These are phyloP conservation scores for Candida ipomoeae DNA, from an alignment of 805 yeast species.

Conservation along the genomic window DNA sequence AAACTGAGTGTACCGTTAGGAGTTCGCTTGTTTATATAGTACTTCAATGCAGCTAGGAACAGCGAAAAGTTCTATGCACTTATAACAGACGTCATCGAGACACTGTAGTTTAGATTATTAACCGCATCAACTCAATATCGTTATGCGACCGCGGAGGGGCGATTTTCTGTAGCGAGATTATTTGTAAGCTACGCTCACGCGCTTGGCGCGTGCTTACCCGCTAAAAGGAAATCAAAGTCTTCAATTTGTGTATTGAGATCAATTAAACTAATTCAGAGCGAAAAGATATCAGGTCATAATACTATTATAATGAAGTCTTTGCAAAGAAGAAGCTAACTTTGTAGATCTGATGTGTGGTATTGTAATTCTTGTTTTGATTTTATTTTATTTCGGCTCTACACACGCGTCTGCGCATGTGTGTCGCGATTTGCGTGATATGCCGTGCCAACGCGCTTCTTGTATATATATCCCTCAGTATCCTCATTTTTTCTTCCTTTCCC, in stretches of 20 bases:
- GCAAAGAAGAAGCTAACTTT: background rate
- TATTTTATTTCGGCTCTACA: background rate
- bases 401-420: conserved; percentile 4
- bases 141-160: background rate
- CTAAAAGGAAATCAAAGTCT: background rate
- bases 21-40: background rate
- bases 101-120: background rate
- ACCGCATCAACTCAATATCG: background rate
- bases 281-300: too few species aligned
- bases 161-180: background rate
- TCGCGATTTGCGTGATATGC: conserved; percentile 3
- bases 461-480: conserved; percentile 3
- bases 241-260: background rate
- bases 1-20: background rate
- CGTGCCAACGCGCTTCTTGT: conserved; percentile 2
- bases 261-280: too few species aligned
- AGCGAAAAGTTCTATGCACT: background rate
- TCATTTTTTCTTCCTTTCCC: background rate
- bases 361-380: background rate
- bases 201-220: conserved; percentile 3
- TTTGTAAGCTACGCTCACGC: conserved; percentile 1
- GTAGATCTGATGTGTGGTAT: background rate
- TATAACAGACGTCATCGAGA: background rate
- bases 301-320: background rate
- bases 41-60: background rate